phyloP scores from a whole-genome alignment of 148 eudicot genomes.

The Rheum nobile region DNA sequence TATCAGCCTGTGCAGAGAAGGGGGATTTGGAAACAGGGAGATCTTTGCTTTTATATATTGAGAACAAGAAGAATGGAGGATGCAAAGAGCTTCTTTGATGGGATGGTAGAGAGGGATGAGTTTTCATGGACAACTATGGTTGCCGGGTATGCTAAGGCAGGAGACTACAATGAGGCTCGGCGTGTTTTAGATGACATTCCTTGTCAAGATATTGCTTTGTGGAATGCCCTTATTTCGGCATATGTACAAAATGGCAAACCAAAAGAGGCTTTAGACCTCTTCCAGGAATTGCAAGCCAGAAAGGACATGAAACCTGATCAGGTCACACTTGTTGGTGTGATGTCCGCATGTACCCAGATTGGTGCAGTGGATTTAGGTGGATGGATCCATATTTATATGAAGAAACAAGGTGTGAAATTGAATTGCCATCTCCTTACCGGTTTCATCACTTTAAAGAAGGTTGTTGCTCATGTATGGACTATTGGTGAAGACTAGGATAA shows the following conservation, averaged over 20 bases:
- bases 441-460: too few relatives aligned
- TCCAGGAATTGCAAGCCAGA: slow-evolving; percentile 23
- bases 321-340: slow-evolving; percentile 29
- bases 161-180: slow-evolving; percentile 21
- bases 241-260: too few relatives aligned
- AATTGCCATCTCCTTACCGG: slow-evolving; percentile 24
- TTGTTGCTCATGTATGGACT: slow-evolving; percentile 35
- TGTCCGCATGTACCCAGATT: slow-evolving; percentile 36
- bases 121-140: slow-evolving; percentile 36
- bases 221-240: slow-evolving; percentile 43
- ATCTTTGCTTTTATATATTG: too few relatives aligned
- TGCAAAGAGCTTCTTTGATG: slow-evolving; percentile 20
- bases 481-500: slow-evolving; percentile 22
- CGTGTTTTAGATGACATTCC: slow-evolving; percentile 24
- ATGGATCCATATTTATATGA: slow-evolving; percentile 32
- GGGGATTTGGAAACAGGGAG: too few relatives aligned
- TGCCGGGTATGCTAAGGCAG: slow-evolving; percentile 24
- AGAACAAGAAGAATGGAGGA: slow-evolving; percentile 19
- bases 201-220: slow-evolving; percentile 21
- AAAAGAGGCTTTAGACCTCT: slow-evolving; percentile 28
- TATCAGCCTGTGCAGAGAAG: slow-evolving; percentile 31
- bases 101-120: slow-evolving; percentile 25
- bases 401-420: slow-evolving; percentile 20
- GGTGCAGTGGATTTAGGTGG: too few relatives aligned
- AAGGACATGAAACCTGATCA: slow-evolving; percentile 24